Conservation (phyloP, 2,329 filamentous ascomycete genomes). For the Colletotrichum godetiae region DNA sequence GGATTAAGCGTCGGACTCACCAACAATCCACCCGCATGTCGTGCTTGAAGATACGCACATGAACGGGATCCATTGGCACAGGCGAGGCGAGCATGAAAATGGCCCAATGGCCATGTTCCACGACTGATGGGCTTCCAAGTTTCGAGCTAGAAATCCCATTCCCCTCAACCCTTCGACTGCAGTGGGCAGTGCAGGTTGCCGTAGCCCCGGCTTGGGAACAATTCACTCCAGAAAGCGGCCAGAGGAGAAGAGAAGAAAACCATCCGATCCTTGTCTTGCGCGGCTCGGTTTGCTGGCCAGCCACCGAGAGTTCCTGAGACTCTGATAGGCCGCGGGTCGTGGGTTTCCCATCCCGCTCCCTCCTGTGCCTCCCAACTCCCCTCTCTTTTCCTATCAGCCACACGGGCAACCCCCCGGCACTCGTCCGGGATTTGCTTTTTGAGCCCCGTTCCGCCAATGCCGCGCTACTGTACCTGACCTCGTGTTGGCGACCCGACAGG, state of each 20-base stretch:
- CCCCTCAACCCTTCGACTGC: neutral
- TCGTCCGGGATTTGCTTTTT: slow-evolving; percentile 14
- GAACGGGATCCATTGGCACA: neutral
- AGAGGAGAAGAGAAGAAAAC: neutral
- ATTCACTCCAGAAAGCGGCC: slow-evolving; percentile 1
- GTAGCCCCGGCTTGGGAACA: neutral
- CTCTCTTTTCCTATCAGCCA: neutral
- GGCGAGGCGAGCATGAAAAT: neutral
- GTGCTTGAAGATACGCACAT: neutral
- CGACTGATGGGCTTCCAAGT: neutral
- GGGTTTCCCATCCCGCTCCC: neutral
- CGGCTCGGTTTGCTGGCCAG: slow-evolving; percentile 12
- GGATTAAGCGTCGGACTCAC: neutral
- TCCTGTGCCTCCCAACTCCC: neutral
- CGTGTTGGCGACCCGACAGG: slow-evolving; percentile 26
- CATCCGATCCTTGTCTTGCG: slow-evolving; percentile 19
- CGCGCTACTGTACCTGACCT: slow-evolving; percentile 33
- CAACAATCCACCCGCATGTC: neutral
- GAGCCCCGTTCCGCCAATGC: slow-evolving; percentile 26
- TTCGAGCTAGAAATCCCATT: neutral
- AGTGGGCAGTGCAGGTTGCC: slow-evolving; percentile 2
- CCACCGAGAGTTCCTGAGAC: slow-evolving; percentile 4
- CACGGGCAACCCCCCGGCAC: neutral
- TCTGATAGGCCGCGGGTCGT: slow-evolving; percentile 22
- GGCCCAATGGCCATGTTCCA: neutral